phyloP scores from a whole-genome alignment of 495 filamentous ascomycete genomes.

The Pyronema omphalodes region DNA sequence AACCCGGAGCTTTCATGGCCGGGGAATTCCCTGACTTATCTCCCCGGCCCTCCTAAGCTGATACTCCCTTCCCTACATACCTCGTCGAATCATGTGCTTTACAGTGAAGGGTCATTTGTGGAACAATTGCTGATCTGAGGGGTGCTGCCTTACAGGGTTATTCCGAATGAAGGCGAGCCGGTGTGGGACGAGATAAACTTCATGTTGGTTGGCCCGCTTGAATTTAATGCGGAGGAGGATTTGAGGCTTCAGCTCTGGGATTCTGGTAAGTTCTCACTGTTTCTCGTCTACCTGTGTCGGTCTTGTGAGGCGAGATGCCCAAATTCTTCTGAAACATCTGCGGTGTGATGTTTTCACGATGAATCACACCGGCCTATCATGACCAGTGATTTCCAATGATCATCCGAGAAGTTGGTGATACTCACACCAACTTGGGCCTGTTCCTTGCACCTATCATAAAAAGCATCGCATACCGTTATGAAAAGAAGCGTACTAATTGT shows the following conservation, averaged over 20 bases:
- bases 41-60: too few relatives aligned
- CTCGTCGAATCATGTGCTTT: not conserved
- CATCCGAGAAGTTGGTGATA: constrained; percentile 1
- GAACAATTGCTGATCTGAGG: not conserved
- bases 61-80: too few relatives aligned
- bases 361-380: not conserved
- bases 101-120: not conserved
- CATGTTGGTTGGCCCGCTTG: constrained; percentile 43
- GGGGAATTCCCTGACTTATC: too few relatives aligned
- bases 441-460: not conserved
- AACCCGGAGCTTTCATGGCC: too few relatives aligned
- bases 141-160: constrained; percentile 29
- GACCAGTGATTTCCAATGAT: constrained; percentile 1
- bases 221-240: constrained; percentile 47
- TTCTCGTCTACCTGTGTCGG: too few relatives aligned
- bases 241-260: constrained; percentile 51
- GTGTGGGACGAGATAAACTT: constrained; percentile 46
- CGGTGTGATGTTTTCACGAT: not conserved
- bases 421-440: not conserved
- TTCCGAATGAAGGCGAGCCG: constrained; percentile 38
- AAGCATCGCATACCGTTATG: not conserved
- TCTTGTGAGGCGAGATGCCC: too few relatives aligned
- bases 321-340: too few relatives aligned
- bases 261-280: constrained; percentile 26
- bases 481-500: constrained; percentile 9